phyloP scores from a whole-genome alignment of 169 alveolate species.

The Plasmodium malariae region DNA sequence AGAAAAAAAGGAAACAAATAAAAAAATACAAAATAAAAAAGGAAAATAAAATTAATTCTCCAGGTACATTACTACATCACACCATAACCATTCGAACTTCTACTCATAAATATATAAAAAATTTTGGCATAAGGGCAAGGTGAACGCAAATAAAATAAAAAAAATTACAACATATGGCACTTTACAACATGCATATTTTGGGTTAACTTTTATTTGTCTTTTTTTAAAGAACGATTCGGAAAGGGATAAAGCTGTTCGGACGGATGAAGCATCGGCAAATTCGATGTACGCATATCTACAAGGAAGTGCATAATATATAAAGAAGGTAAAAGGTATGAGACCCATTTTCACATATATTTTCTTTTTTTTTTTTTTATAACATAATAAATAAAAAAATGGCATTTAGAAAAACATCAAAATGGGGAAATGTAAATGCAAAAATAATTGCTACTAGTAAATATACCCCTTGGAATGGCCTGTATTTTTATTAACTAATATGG shows the following conservation, averaged over 20 bases:
- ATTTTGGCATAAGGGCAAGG: too few relatives aligned
- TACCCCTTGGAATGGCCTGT: constrained; percentile 95
- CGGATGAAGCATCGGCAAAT: constrained; percentile 89
- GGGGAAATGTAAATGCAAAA: background rate
- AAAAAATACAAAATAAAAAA: too few relatives aligned
- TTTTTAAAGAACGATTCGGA: constrained; percentile 93
- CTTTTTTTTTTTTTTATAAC: too few relatives aligned
- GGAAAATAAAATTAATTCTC: too few relatives aligned
- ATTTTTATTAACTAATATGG: constrained; percentile 93
- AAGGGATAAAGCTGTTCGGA: constrained; percentile 90
- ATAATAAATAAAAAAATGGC: background rate
- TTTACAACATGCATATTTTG: background rate
- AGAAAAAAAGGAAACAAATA: too few relatives aligned
- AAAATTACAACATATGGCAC: too few relatives aligned
- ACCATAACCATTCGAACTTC: too few relatives aligned
- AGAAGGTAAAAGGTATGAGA: background rate
- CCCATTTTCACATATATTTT: background rate
- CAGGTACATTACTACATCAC: too few relatives aligned
- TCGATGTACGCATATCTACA: constrained; percentile 93
- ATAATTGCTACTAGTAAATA: background rate
- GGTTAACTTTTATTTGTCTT: constrained; percentile 90
- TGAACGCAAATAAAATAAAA: too few relatives aligned
- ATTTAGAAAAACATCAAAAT: background rate
- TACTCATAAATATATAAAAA: too few relatives aligned
- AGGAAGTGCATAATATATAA: background rate